Percentiles rank a stretch among this genome's conserved stretches.
phyloP scores from a whole-genome alignment of 371 early-diverging fungal species.

The Mortierella sp. region DNA sequence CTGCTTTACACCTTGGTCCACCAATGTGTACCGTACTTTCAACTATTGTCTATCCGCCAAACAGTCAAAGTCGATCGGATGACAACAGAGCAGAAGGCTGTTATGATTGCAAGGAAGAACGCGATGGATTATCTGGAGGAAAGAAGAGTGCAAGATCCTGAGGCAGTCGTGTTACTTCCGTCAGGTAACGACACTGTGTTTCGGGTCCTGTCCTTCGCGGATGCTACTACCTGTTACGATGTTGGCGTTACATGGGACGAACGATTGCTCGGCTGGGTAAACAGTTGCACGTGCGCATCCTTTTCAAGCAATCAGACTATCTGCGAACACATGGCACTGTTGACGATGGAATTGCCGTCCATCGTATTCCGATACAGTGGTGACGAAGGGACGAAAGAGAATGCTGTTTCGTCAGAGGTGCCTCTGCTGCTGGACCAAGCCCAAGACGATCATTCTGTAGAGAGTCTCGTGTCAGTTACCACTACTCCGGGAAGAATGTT shows the following conservation, averaged over 20 bases:
- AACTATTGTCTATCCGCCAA: slow-evolving; percentile 7
- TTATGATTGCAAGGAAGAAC: neutral
- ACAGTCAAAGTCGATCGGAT: neutral
- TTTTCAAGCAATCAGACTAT: neutral
- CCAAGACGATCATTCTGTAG: neutral
- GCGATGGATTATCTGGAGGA: slow-evolving; percentile 1
- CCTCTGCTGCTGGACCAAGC: neutral
- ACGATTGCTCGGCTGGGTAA: neutral
- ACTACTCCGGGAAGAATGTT: neutral
- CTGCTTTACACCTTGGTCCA: slow-evolving; percentile 11
- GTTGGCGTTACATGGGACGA: neutral
- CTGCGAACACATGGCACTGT: slow-evolving; percentile 10
- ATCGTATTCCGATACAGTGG: neutral
- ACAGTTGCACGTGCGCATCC: neutral
- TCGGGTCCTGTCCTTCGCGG: slow-evolving; percentile 1
- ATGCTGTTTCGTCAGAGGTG: slow-evolving; percentile 59
- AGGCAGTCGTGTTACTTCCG: neutral
- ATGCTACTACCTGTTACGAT: neutral
- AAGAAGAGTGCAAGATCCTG: neutral
- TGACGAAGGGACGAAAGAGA: slow-evolving; percentile 18
- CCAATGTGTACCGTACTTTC: slow-evolving; percentile 8
- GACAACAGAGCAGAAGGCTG: slow-evolving; percentile 3
- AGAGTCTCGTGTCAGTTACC: neutral
- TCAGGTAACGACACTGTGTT: neutral
- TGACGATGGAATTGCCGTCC: neutral